phyloP scores from a whole-genome alignment of 164 flowering plant genomes.

The Buxus sempervirens region DNA sequence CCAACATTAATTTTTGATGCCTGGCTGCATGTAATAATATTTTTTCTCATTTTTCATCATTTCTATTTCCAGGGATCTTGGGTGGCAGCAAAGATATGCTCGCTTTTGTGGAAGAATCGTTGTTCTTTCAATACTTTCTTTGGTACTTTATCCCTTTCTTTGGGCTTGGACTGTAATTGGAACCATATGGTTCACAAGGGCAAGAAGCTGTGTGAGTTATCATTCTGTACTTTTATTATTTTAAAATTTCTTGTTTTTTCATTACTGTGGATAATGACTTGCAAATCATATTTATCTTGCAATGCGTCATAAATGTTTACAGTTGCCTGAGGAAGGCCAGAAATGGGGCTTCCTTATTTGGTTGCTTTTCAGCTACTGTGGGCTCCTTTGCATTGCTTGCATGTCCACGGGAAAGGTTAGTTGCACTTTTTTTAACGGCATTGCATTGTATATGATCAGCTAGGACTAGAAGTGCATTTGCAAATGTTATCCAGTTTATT shows the following conservation, averaged over 20 bases:
- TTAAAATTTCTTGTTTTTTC: not conserved
- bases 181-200: constrained; percentile 84
- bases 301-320: constrained; percentile 18
- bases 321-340: constrained; percentile 98
- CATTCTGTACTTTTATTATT: not conserved
- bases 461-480: too few relatives aligned
- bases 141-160: constrained; percentile 85
- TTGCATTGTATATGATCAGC: not conserved
- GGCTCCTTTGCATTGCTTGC: constrained; percentile 80
- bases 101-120: constrained; percentile 89
- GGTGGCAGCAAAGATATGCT: constrained; percentile 87
- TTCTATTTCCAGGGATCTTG: constrained; percentile 66
- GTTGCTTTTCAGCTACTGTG: constrained; percentile 96
- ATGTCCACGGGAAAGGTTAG: constrained; percentile 72
- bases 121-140: constrained; percentile 73
- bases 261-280: not conserved
- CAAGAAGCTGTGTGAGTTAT: constrained; percentile 80
- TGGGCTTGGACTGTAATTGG: constrained; percentile 98
- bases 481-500: too few relatives aligned
- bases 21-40: not conserved
- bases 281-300: not conserved
- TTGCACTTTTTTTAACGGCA: constrained; percentile 1
- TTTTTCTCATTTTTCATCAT: not conserved
- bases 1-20: too few relatives aligned
- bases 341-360: constrained; percentile 98